Percentiles rank a stretch among this genome's conserved stretches.
Conservation (phyloP, 208 protist genomes). For the Leishmania aethiopica region DNA sequence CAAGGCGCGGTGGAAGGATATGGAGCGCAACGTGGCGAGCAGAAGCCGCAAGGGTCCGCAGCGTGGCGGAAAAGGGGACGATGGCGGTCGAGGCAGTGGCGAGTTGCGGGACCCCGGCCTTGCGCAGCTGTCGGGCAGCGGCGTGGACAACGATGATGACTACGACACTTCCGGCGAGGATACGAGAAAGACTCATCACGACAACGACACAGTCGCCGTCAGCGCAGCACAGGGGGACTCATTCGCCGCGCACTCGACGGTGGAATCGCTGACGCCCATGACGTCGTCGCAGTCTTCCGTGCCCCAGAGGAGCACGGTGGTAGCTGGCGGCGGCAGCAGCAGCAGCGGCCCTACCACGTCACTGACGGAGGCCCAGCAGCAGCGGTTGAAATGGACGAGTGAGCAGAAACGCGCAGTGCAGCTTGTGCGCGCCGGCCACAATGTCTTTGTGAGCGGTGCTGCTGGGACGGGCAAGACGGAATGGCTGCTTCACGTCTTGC, state of each 20-base stretch:
- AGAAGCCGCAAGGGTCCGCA: background rate
- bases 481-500: slow-evolving; percentile 61
- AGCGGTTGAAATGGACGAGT: slow-evolving; percentile 30
- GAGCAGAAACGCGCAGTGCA: slow-evolving; percentile 55
- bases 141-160: slow-evolving; percentile 10
- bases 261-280: background rate
- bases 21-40: slow-evolving; percentile 74
- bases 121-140: slow-evolving; percentile 3
- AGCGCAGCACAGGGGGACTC: background rate
- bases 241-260: background rate
- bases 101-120: slow-evolving; percentile 17
- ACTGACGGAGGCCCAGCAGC: background rate
- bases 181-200: background rate
- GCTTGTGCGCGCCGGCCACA: slow-evolving; percentile 46
- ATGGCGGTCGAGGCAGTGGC: background rate
- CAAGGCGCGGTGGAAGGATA: slow-evolving; percentile 43
- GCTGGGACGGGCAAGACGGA: slow-evolving; percentile 86
- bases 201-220: background rate
- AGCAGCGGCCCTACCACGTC: background rate
- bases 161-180: background rate
- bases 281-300: background rate
- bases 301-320: background rate
- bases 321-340: background rate
- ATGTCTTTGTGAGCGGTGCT: slow-evolving; percentile 78
- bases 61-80: background rate